These are phyloP conservation scores for Backusella psychrophila DNA, from an alignment of 192 early-diverging fungal species.

Conservation along the genomic window DNA sequence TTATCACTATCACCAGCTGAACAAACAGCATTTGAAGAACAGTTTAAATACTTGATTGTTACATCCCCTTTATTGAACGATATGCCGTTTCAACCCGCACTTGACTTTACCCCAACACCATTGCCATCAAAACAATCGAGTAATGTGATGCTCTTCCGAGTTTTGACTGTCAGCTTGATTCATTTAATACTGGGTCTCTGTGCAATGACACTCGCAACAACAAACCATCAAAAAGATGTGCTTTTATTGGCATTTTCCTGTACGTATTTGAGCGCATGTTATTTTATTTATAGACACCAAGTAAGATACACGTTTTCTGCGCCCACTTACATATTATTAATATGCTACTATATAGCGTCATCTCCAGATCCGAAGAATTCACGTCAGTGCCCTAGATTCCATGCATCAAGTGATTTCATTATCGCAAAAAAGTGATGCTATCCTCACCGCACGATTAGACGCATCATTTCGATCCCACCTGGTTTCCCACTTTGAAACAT, in stretches of 20 bases:
- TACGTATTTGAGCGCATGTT: conserved; percentile 7
- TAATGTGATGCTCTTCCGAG: not conserved
- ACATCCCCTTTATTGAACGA: conserved; percentile 53
- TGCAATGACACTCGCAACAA: not conserved
- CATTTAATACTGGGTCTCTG: not conserved
- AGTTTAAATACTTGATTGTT: conserved; percentile 57
- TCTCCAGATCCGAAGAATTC: not conserved
- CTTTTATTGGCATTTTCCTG: conserved; percentile 31
- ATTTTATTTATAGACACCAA: conserved; percentile 1
- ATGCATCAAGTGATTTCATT: conserved; percentile 1
- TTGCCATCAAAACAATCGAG: not conserved
- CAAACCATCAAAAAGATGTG: conserved; percentile 34
- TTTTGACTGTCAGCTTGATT: not conserved
- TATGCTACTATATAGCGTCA: not conserved
- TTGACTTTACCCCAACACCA: not conserved
- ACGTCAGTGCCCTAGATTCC: not conserved
- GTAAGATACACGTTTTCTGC: not conserved
- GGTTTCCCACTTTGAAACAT: not conserved
- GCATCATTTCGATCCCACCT: not conserved
- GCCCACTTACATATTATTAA: not conserved
- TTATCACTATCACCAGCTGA: conserved; percentile 44
- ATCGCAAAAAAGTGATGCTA: not conserved
- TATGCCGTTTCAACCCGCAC: not conserved
- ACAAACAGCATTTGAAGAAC: conserved; percentile 55
- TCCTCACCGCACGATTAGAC: not conserved